Conservation (phyloP, 768 basidiomycete genomes). For the Hydnomerulius pinastri region DNA sequence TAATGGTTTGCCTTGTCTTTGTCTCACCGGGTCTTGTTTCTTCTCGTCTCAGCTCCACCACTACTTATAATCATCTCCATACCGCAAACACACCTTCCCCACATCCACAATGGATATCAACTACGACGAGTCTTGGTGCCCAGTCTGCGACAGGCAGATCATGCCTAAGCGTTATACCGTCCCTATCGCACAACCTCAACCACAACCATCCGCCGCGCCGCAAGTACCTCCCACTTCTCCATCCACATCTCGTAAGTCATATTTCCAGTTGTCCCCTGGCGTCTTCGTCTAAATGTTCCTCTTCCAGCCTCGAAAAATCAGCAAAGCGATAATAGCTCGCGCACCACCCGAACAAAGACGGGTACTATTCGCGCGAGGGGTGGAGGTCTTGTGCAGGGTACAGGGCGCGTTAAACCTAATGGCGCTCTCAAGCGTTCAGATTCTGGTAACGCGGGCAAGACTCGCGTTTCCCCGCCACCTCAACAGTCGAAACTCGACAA, state of each 20-base stretch:
- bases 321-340: slow-evolving; percentile 23
- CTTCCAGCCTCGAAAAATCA: slow-evolving; percentile 30
- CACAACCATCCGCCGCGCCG: slow-evolving; percentile 20
- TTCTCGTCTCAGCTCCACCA: neutral
- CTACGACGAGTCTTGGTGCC: slow-evolving; percentile 80
- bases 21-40: slow-evolving; percentile 21
- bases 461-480: slow-evolving; percentile 15
- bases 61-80: slow-evolving; percentile 4
- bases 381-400: slow-evolving; percentile 65
- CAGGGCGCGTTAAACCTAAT: slow-evolving; percentile 61
- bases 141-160: slow-evolving; percentile 75
- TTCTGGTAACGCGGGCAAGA: slow-evolving; percentile 20
- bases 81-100: slow-evolving; percentile 12
- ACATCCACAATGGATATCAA: slow-evolving; percentile 32
- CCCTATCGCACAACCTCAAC: slow-evolving; percentile 34
- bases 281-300: slow-evolving; percentile 2
- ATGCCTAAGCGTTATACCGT: slow-evolving; percentile 73
- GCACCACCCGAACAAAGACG: slow-evolving; percentile 36
- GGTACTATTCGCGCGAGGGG: slow-evolving; percentile 38
- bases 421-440: slow-evolving; percentile 50
- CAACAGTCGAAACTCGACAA: slow-evolving; percentile 23
- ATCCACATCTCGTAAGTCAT: slow-evolving; percentile 39
- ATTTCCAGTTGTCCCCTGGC: neutral
- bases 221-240: slow-evolving; percentile 41
- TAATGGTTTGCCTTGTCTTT: slow-evolving; percentile 9